phyloP scores from a whole-genome alignment of 306 rosid species.

The Abrus pulchellus region DNA sequence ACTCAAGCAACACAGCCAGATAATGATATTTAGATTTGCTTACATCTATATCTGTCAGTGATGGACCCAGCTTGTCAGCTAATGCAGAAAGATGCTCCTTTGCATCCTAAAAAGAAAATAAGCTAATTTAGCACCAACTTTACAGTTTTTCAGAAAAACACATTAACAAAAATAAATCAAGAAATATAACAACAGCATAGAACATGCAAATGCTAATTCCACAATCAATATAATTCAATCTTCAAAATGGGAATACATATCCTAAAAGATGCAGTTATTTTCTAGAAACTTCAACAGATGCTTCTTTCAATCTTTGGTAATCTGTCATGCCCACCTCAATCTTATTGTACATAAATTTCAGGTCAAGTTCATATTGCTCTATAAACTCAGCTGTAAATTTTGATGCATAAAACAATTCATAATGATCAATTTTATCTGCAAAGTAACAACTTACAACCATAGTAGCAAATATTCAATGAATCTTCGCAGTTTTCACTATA shows the following conservation, averaged over 20 bases:
- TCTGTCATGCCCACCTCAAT: slow-evolving; percentile 22
- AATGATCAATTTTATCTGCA: slow-evolving; percentile 33
- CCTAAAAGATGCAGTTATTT: slow-evolving; percentile 25
- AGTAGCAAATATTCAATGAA: slow-evolving; percentile 25
- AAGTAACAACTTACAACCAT: background rate
- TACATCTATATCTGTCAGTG: slow-evolving; percentile 93
- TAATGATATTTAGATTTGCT: slow-evolving; percentile 48
- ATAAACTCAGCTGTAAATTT: slow-evolving; percentile 28
- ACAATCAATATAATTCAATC: slow-evolving; percentile 16
- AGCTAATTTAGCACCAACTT: slow-evolving; percentile 49
- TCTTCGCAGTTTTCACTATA: slow-evolving; percentile 13
- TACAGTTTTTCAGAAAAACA: slow-evolving; percentile 36
- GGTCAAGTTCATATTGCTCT: slow-evolving; percentile 6
- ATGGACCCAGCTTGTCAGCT: slow-evolving; percentile 94
- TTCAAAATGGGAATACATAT: slow-evolving; percentile 26
- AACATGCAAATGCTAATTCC: slow-evolving; percentile 39
- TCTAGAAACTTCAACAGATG: slow-evolving; percentile 13
- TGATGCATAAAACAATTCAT: background rate
- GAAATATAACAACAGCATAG: slow-evolving; percentile 28
- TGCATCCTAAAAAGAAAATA: slow-evolving; percentile 80
- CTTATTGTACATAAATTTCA: background rate
- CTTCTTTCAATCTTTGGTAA: slow-evolving; percentile 12
- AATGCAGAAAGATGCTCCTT: slow-evolving; percentile 95
- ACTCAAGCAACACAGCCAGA: slow-evolving; percentile 23
- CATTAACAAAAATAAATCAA: slow-evolving; percentile 27